Evolutionary conservation across 495 filamentous ascomycete species (phyloP).

Genomic region (Penicillium fimorum): DNA sequence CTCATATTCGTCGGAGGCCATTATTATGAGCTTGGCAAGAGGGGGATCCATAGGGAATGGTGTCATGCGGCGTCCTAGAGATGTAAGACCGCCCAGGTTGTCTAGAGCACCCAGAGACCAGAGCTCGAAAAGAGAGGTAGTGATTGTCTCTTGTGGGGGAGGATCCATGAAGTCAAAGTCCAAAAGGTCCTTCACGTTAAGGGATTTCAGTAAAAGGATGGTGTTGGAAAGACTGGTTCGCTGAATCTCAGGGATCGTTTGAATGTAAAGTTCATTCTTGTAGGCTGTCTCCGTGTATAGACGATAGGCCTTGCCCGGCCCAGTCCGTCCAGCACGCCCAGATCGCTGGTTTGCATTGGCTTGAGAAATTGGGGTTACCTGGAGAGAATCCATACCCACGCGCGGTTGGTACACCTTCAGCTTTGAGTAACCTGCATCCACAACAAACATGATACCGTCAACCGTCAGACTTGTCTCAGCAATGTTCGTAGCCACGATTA

Average conservation of each 20-base stretch:
- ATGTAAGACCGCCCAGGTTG: constrained; percentile 89
- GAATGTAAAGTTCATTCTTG: constrained; percentile 94
- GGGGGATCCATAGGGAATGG: constrained; percentile 96
- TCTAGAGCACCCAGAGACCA: constrained; percentile 95
- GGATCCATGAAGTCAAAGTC: constrained; percentile 99
- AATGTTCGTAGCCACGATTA: constrained; percentile 98
- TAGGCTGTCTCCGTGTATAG: constrained; percentile 94
- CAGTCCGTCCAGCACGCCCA: constrained; percentile 90
- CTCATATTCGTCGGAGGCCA: constrained; percentile 73
- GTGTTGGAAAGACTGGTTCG: constrained; percentile 94
- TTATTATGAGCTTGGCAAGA: constrained; percentile 91
- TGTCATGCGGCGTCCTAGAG: constrained; percentile 88
- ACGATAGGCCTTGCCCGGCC: constrained; percentile 92
- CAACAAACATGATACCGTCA: constrained; percentile 99
- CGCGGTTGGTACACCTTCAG: constrained; percentile 97
- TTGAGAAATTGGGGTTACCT: constrained; percentile 97
- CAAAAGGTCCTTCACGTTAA: constrained; percentile 90
- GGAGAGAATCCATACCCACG: constrained; percentile 99
- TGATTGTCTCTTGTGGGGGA: constrained; percentile 96
- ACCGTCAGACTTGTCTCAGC: constrained; percentile 98
- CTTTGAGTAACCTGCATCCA: constrained; percentile 94
- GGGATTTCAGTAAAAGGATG: constrained; percentile 87
- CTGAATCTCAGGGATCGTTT: constrained; percentile 98
- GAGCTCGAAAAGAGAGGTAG: constrained; percentile 94
- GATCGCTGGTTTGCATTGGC: constrained; percentile 93